Percentiles rank a stretch among this genome's conserved stretches.
These are phyloP conservation scores for Dioszegia aurantiaca DNA, from an alignment of 768 basidiomycete genomes.

Conservation along the genomic window DNA sequence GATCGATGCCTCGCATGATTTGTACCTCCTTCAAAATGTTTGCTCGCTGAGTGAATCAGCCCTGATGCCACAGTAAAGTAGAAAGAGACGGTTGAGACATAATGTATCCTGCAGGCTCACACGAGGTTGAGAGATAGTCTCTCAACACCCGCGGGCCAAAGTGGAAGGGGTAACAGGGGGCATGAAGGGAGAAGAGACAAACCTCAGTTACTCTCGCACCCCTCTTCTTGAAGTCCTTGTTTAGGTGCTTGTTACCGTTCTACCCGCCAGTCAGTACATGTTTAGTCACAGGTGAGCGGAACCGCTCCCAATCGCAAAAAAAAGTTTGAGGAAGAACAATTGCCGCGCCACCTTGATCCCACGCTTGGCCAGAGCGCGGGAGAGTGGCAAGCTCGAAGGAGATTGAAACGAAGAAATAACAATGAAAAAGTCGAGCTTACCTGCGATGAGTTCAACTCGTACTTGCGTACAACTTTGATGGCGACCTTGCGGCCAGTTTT, in stretches of 20 bases:
- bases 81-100: slow-evolving; percentile 14
- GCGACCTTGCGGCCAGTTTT: slow-evolving; percentile 75
- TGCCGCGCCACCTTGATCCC: slow-evolving; percentile 34
- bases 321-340: slow-evolving; percentile 11
- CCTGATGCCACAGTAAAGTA: slow-evolving; percentile 21
- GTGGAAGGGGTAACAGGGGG: background rate
- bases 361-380: slow-evolving; percentile 45
- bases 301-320: too few relatives aligned
- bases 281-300: slow-evolving; percentile 14
- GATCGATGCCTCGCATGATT: slow-evolving; percentile 93
- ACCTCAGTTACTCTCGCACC: slow-evolving; percentile 94
- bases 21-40: slow-evolving; percentile 99
- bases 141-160: too few relatives aligned
- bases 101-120: background rate
- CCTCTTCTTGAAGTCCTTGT: slow-evolving; percentile 91
- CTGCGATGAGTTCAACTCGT: slow-evolving; percentile 34
- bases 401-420: slow-evolving; percentile 11
- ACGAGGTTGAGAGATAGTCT: too few relatives aligned
- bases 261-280: slow-evolving; percentile 49
- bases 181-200: slow-evolving; percentile 46
- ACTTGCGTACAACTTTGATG: slow-evolving; percentile 78
- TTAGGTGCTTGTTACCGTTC: slow-evolving; percentile 90
- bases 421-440: slow-evolving; percentile 21
- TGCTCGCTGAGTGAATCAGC: slow-evolving; percentile 66
- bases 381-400: slow-evolving; percentile 18